Conservation (phyloP, 106 monocot species). For the Acorus gramineus region DNA sequence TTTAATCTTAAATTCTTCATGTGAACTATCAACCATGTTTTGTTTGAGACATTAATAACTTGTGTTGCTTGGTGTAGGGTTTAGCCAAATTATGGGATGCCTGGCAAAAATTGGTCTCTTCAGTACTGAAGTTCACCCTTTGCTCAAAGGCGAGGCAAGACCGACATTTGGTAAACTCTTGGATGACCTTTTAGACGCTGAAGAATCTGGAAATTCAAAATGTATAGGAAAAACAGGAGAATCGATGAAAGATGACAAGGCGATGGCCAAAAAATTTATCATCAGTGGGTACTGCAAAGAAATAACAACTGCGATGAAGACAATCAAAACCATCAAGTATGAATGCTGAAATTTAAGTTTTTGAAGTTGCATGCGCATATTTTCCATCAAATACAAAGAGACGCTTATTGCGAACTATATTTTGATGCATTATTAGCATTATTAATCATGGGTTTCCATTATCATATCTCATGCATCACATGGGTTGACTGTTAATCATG, state of each 20-base stretch:
- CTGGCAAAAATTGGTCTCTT: slow-evolving; percentile 84
- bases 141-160: slow-evolving; percentile 36
- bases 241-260: slow-evolving; percentile 28
- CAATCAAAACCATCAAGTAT: slow-evolving; percentile 54
- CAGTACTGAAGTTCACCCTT: slow-evolving; percentile 45
- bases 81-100: slow-evolving; percentile 85
- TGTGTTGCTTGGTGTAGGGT: slow-evolving; percentile 36
- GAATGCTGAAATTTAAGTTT: too few relatives aligned
- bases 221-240: neutral
- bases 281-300: slow-evolving; percentile 57
- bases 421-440: too few relatives aligned
- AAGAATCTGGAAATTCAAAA: neutral
- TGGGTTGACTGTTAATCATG: too few relatives aligned
- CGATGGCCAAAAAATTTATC: slow-evolving; percentile 39
- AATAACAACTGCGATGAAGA: slow-evolving; percentile 39
- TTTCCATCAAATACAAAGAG: too few relatives aligned
- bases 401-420: too few relatives aligned
- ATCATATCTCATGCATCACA: too few relatives aligned
- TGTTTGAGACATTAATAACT: neutral
- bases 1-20: neutral
- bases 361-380: too few relatives aligned
- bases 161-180: slow-evolving; percentile 61
- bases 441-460: too few relatives aligned
- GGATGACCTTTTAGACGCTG: slow-evolving; percentile 32
- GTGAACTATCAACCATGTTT: neutral